Evolutionary conservation across 2,329 filamentous ascomycete genomes (phyloP).

Genomic region (Coleophoma crateriformis): DNA sequence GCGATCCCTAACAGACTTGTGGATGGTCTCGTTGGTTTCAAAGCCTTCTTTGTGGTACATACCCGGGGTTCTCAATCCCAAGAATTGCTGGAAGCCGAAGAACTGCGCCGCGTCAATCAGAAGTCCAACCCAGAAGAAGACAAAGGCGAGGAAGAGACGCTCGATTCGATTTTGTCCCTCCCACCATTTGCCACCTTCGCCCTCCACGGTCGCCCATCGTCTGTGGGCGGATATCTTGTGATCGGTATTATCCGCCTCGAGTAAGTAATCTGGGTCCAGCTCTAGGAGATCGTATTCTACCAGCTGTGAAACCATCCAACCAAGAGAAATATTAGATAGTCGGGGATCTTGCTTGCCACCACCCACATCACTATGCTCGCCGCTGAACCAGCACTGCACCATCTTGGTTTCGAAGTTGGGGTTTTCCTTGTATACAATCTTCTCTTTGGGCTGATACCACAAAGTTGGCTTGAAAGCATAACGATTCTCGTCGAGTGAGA

Average conservation of each 20-base stretch:
- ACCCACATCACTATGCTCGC: constrained; percentile 1
- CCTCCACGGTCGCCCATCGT: neutral
- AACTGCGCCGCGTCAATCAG: neutral
- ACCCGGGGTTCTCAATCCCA: neutral
- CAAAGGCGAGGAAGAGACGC: neutral
- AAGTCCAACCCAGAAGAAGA: neutral
- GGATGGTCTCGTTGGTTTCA: neutral
- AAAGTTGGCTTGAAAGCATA: constrained; percentile 26
- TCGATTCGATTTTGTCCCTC: neutral
- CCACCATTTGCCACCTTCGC: neutral
- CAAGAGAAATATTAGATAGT: neutral
- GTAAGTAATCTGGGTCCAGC: neutral
- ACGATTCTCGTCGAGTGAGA: constrained; percentile 39
- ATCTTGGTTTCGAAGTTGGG: neutral
- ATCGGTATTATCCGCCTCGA: neutral
- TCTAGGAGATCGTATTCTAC: neutral
- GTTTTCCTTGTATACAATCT: too few relatives aligned
- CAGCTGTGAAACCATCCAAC: neutral
- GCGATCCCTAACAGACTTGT: neutral
- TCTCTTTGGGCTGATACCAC: constrained; percentile 18
- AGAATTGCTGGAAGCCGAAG: neutral
- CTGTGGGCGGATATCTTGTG: neutral
- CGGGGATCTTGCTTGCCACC: neutral
- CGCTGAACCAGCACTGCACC: constrained; percentile 2
- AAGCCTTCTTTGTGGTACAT: neutral